Conservation (phyloP, 1,284 basidiomycete species). For the Puccinia horiana region DNA sequence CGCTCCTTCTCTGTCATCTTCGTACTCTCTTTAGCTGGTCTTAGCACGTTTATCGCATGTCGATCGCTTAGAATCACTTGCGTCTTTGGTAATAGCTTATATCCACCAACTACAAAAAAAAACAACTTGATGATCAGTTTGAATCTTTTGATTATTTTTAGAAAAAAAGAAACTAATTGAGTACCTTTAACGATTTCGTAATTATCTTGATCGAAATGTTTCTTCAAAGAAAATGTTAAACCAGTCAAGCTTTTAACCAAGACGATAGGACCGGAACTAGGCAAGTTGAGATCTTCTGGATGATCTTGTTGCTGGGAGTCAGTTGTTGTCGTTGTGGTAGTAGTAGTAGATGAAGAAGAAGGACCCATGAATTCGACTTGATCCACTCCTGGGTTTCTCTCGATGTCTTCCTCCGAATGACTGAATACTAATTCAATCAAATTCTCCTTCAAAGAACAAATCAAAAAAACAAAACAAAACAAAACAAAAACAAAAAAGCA, state of each 20-base stretch:
- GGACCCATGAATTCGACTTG: constrained; percentile 20
- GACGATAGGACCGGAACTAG: background rate
- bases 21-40: background rate
- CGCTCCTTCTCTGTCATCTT: constrained; percentile 1
- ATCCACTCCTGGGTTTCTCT: background rate
- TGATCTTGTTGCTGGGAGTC: background rate
- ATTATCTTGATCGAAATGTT: constrained; percentile 17
- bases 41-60: constrained; percentile 30
- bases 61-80: constrained; percentile 23
- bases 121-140: background rate
- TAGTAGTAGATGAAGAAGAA: background rate
- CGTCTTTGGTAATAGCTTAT: background rate
- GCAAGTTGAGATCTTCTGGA: background rate
- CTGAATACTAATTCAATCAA: constrained; percentile 45
- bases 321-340: background rate
- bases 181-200: constrained; percentile 40
- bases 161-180: background rate
- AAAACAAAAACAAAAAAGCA: background rate
- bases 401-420: constrained; percentile 17
- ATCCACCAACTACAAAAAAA: constrained; percentile 17
- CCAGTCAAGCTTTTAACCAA: constrained; percentile 39
- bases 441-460: constrained; percentile 16
- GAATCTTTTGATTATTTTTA: background rate
- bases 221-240: constrained; percentile 34
- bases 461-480: constrained; percentile 1